Evolutionary conservation across 2,329 filamentous ascomycete species (phyloP).

Genomic region (Metarhizium rileyi): DNA sequence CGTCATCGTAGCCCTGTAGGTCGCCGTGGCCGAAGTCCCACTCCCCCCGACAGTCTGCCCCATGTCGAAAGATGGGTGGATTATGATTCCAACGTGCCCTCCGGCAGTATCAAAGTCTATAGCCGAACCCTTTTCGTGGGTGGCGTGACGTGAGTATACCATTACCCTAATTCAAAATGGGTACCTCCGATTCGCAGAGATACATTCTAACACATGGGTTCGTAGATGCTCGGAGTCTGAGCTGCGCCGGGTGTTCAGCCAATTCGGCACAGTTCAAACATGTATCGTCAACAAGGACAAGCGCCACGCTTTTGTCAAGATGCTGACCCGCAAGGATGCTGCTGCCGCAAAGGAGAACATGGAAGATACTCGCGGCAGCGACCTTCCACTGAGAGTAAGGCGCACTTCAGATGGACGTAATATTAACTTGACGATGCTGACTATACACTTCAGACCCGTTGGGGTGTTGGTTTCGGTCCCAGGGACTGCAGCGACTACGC

Average conservation of each 20-base stretch:
- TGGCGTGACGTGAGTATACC: constrained; percentile 67
- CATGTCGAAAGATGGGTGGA: constrained; percentile 60
- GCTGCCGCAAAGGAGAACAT: constrained; percentile 77
- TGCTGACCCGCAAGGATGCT: constrained; percentile 83
- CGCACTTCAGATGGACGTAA: not conserved
- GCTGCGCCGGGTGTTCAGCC: constrained; percentile 68
- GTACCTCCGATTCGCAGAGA: not conserved
- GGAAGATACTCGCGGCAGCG: constrained; percentile 65
- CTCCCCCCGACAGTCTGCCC: constrained; percentile 32
- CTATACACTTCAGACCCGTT: constrained; percentile 58
- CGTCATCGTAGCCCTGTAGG: constrained; percentile 78
- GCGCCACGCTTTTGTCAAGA: constrained; percentile 97
- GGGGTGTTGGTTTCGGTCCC: constrained; percentile 95
- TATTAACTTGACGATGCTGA: constrained; percentile 7
- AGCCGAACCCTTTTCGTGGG: constrained; percentile 95
- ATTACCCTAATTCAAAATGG: not conserved
- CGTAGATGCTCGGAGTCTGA: constrained; percentile 66
- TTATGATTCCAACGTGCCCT: constrained; percentile 63
- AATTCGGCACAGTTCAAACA: constrained; percentile 83
- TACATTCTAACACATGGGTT: not conserved
- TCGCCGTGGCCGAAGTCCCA: constrained; percentile 56
- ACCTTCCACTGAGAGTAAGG: constrained; percentile 63
- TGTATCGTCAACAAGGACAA: constrained; percentile 98
- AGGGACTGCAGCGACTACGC: constrained; percentile 95
- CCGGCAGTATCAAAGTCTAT: constrained; percentile 79